These are phyloP conservation scores for Solanum rostratum DNA, from an alignment of 257 asterid species.

Conservation along the genomic window DNA sequence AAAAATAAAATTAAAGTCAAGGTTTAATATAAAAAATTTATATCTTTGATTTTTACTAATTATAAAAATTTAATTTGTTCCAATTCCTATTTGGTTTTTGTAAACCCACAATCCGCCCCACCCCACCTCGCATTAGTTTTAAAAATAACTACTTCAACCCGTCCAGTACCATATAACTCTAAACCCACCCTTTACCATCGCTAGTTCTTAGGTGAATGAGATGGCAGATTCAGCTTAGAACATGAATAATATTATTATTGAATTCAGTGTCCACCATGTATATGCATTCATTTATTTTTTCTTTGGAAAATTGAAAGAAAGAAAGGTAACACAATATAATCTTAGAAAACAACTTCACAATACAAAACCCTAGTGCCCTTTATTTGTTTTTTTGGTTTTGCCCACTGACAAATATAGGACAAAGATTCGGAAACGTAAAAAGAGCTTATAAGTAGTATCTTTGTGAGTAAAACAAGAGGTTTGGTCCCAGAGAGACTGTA, in stretches of 20 bases:
- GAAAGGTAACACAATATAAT: background rate
- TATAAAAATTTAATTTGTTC: no score
- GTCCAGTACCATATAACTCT: no score
- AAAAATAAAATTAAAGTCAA: no score
- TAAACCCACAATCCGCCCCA: no score
- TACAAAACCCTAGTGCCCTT: background rate
- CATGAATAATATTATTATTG: conserved; percentile 6
- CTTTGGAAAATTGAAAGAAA: background rate
- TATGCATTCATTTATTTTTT: conserved; percentile 1
- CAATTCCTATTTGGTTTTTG: no score
- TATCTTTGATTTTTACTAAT: no score
- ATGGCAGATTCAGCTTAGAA: conserved; percentile 1
- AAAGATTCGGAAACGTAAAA: conserved; percentile 3
- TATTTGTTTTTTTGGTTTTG: background rate
- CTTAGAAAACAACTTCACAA: background rate
- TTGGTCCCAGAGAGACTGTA: background rate
- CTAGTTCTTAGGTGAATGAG: conserved; percentile 2
- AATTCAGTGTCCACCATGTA: conserved; percentile 18
- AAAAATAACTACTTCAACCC: no score
- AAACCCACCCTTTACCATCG: no score
- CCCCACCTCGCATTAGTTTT: no score
- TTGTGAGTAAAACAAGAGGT: background rate
- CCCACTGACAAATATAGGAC: conserved; percentile 3
- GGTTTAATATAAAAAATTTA: no score
- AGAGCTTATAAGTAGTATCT: background rate